Base-by-base conservation (phyloP, 2,329 filamentous ascomycete species). In the Alternaria sp. region DNA sequence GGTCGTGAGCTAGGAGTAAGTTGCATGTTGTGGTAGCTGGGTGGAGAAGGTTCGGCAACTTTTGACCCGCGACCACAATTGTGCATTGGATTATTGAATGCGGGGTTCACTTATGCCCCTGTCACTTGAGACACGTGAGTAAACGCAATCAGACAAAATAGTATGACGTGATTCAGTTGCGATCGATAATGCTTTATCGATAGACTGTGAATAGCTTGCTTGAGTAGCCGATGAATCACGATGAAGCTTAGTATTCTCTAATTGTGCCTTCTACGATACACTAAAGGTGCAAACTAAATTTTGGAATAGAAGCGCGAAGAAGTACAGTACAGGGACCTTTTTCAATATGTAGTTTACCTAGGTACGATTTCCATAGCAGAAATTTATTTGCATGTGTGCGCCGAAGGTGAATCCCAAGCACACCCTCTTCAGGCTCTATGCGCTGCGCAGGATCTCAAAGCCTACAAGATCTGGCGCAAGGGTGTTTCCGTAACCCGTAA, bases 401-500 rank as follows among this genome's bases (percentile, higher is more conserved):
- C 17, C 17, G 17, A 17, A 17, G 17, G 17, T 17, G 17, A 17
- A 17, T 17, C 17, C 17, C 17, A 17, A 17, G 17, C 17, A 17
- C 17, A 17, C 17, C 17, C 17, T 17, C 17, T 17, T 17, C 17
- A 17, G 13, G 14, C 23, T 51, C 17, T 41, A 34, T 28, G 17
- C 5, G 33, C 60, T 48, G 66, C 28, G 61, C 62, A 70, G n/a
- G 4, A 74, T n/a, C 48, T 69, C 68, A 17, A 76, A 65, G 7
- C 73, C 73, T 4, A 76, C 68, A 8, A 76, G 36, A 54, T 76
- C 72, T 0, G 73, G 72, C 24, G 65, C 71, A 40, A 51, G 66
- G 9, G 28, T 41, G 24, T 54, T 56, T 10, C 62, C 70, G 17
- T 57, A 63, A 1, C 63, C 66, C 7, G 57, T 59, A 39, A 73